Percentiles rank a stretch among this genome's conserved stretches.
These are phyloP conservation scores for Diaporthe amygdali DNA, from an alignment of 2,329 filamentous ascomycete species.

Conservation along the genomic window DNA sequence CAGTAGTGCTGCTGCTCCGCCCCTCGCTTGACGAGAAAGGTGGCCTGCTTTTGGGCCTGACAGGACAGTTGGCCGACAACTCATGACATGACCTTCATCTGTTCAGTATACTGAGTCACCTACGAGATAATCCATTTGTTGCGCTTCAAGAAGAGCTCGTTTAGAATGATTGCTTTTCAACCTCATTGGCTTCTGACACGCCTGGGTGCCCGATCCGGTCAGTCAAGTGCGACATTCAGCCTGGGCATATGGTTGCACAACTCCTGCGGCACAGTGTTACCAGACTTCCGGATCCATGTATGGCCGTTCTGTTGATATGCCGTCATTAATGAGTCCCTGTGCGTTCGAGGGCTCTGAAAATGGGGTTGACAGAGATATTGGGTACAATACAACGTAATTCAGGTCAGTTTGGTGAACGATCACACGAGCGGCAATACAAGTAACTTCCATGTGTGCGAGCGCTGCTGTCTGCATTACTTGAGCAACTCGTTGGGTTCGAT, in stretches of 20 bases:
- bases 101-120: not conserved
- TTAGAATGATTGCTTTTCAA: not conserved
- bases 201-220: not conserved
- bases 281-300: not conserved
- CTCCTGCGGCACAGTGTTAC: not conserved
- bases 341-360: not conserved
- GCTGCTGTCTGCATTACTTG: not conserved
- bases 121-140: constrained; percentile 4
- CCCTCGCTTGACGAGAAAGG: not conserved
- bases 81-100: not conserved
- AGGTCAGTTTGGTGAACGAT: not conserved
- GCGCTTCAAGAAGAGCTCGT: not conserved
- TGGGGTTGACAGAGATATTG: not conserved
- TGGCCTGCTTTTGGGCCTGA: not conserved
- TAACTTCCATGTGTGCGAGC: not conserved
- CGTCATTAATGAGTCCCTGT: not conserved
- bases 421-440: not conserved
- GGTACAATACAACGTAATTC: not conserved
- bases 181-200: not conserved
- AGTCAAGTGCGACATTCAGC: not conserved
- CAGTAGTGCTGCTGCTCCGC: constrained; percentile 6
- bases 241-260: not conserved
- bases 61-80: not conserved
- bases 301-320: not conserved
- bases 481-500: not conserved